A percentile compares a stretch with the other conserved stretches of the same genome.
phyloP scores from a whole-genome alignment of 2,329 filamentous ascomycete genomes.

The Fonsecaea pedrosoi region DNA sequence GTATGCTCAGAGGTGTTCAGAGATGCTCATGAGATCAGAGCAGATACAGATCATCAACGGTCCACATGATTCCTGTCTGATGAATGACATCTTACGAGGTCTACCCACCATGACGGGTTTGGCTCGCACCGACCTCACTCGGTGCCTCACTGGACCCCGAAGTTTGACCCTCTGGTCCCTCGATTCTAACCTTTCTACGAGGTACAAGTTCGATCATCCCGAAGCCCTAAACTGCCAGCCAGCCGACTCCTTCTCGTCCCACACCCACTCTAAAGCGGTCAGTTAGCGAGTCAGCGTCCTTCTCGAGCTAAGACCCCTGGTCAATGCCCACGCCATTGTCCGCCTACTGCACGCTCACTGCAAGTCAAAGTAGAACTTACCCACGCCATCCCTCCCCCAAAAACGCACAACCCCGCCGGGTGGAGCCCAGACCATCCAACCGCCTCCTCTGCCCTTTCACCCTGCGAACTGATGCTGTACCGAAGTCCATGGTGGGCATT shows the following conservation, averaged over 20 bases:
- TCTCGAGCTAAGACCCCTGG: slow-evolving; percentile 12
- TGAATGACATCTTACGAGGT: neutral
- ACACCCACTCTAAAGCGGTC: slow-evolving; percentile 10
- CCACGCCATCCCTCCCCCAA: slow-evolving; percentile 25
- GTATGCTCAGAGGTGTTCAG: neutral
- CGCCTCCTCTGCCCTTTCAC: slow-evolving; percentile 6
- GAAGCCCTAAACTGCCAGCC: slow-evolving; percentile 8
- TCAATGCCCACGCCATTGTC: slow-evolving; percentile 22
- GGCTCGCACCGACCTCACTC: neutral
- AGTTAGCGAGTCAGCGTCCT: slow-evolving; percentile 3
- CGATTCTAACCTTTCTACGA: neutral
- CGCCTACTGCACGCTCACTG: slow-evolving; percentile 27
- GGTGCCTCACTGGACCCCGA: neutral
- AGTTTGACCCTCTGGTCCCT: neutral
- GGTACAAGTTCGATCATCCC: neutral
- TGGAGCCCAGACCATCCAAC: slow-evolving; percentile 7
- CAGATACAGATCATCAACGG: neutral
- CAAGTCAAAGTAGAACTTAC: slow-evolving; percentile 16
- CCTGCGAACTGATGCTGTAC: slow-evolving; percentile 1
- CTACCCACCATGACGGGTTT: slow-evolving; percentile 7
- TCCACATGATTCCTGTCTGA: slow-evolving; percentile 3
- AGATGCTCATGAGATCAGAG: slow-evolving; percentile 2
- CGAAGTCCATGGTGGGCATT: neutral
- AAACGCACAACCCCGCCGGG: slow-evolving; percentile 29
- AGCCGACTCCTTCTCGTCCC: slow-evolving; percentile 19